Percentiles rank a stretch among this genome's conserved stretches.
These are phyloP conservation scores for Cyclostephanos invisitatus DNA, from an alignment of 108 stramenopile genomes.

Conservation along the genomic window DNA sequence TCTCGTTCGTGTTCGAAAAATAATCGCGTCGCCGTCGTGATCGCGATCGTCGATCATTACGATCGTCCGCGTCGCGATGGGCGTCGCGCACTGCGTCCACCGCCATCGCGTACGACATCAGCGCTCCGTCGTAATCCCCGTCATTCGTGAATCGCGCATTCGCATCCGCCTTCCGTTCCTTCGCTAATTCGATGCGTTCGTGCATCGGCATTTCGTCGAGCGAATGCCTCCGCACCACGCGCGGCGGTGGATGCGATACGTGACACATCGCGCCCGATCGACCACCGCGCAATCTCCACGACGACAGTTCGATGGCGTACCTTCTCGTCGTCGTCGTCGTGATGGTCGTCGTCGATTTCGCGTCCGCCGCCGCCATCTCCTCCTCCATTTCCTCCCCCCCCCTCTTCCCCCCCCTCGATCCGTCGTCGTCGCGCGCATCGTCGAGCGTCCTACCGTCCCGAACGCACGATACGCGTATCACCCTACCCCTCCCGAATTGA, in stretches of 20 bases:
- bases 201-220: conserved; percentile 66
- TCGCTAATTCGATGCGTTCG: conserved; percentile 63
- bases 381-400: conserved; percentile 25
- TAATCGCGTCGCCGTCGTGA: too few species aligned
- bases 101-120: conserved; percentile 60
- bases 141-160: conserved; percentile 39
- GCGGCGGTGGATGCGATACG: conserved; percentile 37
- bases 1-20: conserved; percentile 58
- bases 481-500: conserved; percentile 61
- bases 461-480: not conserved
- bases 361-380: conserved; percentile 19
- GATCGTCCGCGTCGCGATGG: conserved; percentile 54
- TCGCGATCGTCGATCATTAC: too few species aligned
- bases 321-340: conserved; percentile 22
- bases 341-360: too few species aligned
- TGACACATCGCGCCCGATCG: conserved; percentile 68
- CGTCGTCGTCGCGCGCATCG: too few species aligned
- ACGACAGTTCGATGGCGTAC: not conserved
- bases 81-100: conserved; percentile 79
- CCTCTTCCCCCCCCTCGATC: conserved; percentile 10
- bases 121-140: conserved; percentile 57
- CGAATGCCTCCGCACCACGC: conserved; percentile 59
- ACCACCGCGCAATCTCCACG: conserved; percentile 21
- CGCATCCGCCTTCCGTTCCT: conserved; percentile 58
- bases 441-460: too few species aligned